These are phyloP conservation scores for Penicillium olsonii DNA, from an alignment of 2,329 filamentous ascomycete genomes.

Conservation along the genomic window DNA sequence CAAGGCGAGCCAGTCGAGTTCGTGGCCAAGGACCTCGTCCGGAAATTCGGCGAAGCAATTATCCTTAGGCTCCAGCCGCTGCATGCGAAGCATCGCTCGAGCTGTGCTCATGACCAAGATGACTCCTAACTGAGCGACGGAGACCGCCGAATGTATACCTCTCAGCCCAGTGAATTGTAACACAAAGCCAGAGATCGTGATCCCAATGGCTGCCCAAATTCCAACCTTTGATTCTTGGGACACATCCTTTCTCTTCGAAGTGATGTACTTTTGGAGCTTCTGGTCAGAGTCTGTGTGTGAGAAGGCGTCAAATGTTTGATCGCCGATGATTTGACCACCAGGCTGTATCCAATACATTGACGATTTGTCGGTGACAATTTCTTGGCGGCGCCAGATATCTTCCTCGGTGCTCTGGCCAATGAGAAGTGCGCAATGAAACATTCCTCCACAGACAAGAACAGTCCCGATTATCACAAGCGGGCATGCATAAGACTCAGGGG, in stretches of 20 bases:
- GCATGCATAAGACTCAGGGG: conserved; percentile 1
- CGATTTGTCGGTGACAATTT: neutral
- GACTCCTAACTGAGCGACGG: conserved; percentile 18
- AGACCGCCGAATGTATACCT: conserved; percentile 18
- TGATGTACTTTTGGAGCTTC: conserved; percentile 1
- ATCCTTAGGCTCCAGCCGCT: neutral
- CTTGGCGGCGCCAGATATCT: conserved; percentile 2
- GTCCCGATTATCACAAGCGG: conserved; percentile 18
- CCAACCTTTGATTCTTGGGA: neutral
- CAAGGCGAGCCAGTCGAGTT: conserved; percentile 1
- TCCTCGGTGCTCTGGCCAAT: conserved; percentile 17
- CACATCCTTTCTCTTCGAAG: neutral
- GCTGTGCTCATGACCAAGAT: neutral
- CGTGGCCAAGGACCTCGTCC: neutral
- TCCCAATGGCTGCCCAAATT: conserved; percentile 6
- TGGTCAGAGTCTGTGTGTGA: neutral
- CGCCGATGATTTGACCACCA: conserved; percentile 20
- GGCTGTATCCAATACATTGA: conserved; percentile 22
- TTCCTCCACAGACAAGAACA: conserved; percentile 10
- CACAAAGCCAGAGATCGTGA: conserved; percentile 19
- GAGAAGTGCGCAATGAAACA: conserved; percentile 16
- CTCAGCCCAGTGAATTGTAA: conserved; percentile 26
- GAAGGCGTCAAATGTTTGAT: conserved; percentile 25
- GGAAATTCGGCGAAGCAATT: neutral
- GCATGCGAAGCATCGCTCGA: conserved; percentile 1